Percentiles rank a stretch among this genome's conserved stretches.
Evolutionary conservation across 352 stramenopile genomes (phyloP).

Genomic region (Phytophthora sp.): DNA sequence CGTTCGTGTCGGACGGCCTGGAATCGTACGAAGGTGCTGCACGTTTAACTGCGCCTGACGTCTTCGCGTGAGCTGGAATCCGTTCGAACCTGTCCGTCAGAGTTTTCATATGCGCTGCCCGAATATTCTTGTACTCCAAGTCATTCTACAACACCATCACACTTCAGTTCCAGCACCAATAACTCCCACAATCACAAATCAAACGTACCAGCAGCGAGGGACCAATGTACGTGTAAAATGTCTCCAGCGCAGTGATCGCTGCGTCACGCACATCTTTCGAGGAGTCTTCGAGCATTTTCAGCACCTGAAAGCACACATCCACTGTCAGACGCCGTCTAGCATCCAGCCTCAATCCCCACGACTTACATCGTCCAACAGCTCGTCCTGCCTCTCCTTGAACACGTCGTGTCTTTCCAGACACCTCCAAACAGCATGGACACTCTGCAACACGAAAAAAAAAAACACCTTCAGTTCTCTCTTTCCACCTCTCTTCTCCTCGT

Average conservation of each 20-base stretch:
- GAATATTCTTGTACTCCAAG: constrained; percentile 78
- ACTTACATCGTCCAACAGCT: constrained; percentile 66
- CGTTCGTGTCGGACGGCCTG: no score
- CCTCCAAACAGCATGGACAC: constrained; percentile 67
- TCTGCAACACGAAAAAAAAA: constrained; percentile 38
- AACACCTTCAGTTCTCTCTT: background rate
- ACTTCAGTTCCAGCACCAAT: background rate
- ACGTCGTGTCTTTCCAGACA: constrained; percentile 60
- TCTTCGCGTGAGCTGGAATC: constrained; percentile 11
- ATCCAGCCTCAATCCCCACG: background rate
- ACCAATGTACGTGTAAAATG: constrained; percentile 75
- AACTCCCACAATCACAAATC: background rate
- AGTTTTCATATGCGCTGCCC: constrained; percentile 77
- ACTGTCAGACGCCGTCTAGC: no score
- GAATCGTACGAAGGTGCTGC: background rate
- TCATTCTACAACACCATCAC: constrained; percentile 44
- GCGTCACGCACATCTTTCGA: constrained; percentile 86
- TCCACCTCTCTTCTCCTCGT: background rate
- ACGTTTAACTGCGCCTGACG: background rate
- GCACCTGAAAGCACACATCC: constrained; percentile 37
- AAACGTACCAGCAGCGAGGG: constrained; percentile 67
- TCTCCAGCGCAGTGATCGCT: constrained; percentile 67
- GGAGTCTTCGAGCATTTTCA: constrained; percentile 79
- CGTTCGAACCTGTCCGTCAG: constrained; percentile 63
- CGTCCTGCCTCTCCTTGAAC: constrained; percentile 56